Base-by-base conservation (phyloP, 371 early-diverging fungal genomes). In the Rhizopus arrhizus region DNA sequence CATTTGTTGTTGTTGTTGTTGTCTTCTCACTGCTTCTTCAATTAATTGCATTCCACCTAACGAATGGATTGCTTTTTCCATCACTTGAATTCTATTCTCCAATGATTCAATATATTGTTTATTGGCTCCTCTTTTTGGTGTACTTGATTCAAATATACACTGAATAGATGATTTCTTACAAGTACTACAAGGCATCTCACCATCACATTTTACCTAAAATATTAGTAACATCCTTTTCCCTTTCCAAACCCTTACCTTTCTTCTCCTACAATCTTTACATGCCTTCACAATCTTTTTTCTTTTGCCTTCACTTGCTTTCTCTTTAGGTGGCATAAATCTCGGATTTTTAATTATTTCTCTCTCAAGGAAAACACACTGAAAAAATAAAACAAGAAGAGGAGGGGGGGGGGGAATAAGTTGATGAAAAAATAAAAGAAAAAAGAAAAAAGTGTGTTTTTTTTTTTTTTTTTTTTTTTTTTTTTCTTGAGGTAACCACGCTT, bases 221-320 rank as follows among this genome's bases (percentile, higher is more conserved):
- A 35, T 42, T 29, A 42, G 12, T 32, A 29, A 34, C 55, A 35
- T 42, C 42, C 36, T 29, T 34, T 41, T 61, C 32, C 48, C 46
- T 46, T 54, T 43, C 35, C 12, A 43, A n/a, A 28, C 9, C 12
- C 46, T 16, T 54, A 68, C 68, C 64, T 68, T 68, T 63, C 68
- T 53, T 56, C 68, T 31, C 43, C 68, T 36, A 33, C 68, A 68
- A 53, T 68, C 68, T 61, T 64, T 68, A 36, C 68, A 68, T n/a
- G 68, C 68, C 34, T 62, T 68, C 22, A 68, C 68, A 4, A 68
- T 68, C 35, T 68, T 68, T 58, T 68, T 64, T 54, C 68, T 53
- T 45, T 68, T 68, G 35, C 35, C 51, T 51, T 35, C 48, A 16
- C 22, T 53, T 55, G 41, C 35, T 60, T 60, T 60, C 16, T 60